Conservation (phyloP, 2,329 filamentous ascomycete species). For the Colletotrichum viniferum region DNA sequence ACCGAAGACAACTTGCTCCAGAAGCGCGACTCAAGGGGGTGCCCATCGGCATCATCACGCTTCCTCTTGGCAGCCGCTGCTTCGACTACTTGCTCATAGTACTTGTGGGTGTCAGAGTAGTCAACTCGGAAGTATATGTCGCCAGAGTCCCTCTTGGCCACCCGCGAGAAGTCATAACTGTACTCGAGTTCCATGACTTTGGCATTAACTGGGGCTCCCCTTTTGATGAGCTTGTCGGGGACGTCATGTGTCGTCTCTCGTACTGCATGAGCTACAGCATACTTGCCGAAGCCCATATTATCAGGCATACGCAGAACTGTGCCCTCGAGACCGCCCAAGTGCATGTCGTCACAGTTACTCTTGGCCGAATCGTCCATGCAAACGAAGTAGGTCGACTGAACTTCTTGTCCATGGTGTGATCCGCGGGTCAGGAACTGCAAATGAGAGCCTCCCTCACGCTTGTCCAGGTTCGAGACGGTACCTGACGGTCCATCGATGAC, state of each 20-base stretch:
- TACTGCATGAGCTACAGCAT: not conserved
- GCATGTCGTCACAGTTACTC: slow-evolving; percentile 3
- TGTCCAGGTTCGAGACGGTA: slow-evolving; percentile 37
- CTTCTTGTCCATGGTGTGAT: not conserved
- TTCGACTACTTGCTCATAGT: not conserved
- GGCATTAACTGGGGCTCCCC: not conserved
- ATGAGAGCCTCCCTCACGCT: slow-evolving; percentile 44
- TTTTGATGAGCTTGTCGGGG: not conserved
- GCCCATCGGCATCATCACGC: not conserved
- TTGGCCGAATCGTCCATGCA: not conserved
- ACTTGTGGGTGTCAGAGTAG: not conserved
- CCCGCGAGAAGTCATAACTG: not conserved
- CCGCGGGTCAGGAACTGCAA: slow-evolving; percentile 33
- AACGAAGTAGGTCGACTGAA: not conserved
- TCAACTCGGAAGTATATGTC: not conserved
- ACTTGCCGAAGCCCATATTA: not conserved
- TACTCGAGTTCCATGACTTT: not conserved
- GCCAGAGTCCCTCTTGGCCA: not conserved
- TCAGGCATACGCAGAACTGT: not conserved
- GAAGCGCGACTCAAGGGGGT: not conserved
- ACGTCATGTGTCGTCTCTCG: not conserved
- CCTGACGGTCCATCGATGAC: slow-evolving; percentile 36
- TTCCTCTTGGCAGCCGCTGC: not conserved
- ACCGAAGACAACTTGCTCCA: not conserved
- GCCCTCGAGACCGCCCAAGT: not conserved